Conservation (phyloP, 805 yeast species). For the Hanseniaspora jakobsenii region DNA sequence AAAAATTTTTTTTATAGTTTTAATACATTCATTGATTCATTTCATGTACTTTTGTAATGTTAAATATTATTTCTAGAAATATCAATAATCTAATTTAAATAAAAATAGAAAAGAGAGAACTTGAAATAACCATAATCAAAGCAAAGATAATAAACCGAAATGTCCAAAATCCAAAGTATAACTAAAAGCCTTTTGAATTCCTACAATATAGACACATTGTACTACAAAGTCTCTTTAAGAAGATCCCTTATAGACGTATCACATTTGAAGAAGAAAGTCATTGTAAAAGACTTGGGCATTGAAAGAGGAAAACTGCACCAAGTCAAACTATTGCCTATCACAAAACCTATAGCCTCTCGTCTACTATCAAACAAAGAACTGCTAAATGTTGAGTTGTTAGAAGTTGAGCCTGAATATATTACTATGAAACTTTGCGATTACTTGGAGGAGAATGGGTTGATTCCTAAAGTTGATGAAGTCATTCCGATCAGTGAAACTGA, state of each 20-base stretch:
- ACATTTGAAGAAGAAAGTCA: constrained; percentile 3
- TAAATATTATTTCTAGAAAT: too few relatives aligned
- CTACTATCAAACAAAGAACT: constrained; percentile 9
- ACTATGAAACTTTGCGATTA: background rate
- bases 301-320: constrained; percentile 5
- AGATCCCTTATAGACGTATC: constrained; percentile 14
- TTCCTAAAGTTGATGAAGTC: background rate
- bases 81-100: too few relatives aligned
- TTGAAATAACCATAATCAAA: background rate
- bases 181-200: background rate
- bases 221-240: constrained; percentile 10
- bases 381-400: constrained; percentile 5
- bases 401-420: constrained; percentile 6
- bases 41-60: too few relatives aligned
- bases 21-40: too few relatives aligned
- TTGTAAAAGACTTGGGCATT: constrained; percentile 6
- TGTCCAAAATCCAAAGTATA: background rate
- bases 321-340: constrained; percentile 7
- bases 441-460: background rate
- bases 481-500: background rate
- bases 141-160: background rate
- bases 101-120: background rate
- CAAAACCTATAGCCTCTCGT: constrained; percentile 5
- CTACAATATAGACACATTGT: constrained; percentile 5
- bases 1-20: too few relatives aligned